A percentile compares a stretch with the other conserved stretches of the same genome.
These are phyloP conservation scores for Oryza meridionalis DNA, from an alignment of 176 grass and related monocot species.

Conservation along the genomic window DNA sequence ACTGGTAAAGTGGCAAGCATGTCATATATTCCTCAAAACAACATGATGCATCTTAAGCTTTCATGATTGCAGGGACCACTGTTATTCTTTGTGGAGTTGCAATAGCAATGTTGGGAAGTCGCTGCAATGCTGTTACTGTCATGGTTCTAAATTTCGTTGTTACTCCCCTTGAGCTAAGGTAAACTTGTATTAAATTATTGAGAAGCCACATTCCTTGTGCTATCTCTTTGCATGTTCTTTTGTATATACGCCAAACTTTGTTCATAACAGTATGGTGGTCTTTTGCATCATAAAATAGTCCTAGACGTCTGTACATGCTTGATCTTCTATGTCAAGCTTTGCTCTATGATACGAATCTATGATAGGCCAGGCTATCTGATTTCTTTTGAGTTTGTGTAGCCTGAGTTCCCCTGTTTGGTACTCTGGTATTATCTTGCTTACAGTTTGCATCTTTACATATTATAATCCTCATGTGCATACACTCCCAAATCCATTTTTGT, in stretches of 20 bases:
- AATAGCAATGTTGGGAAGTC: constrained; percentile 65
- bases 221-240: not conserved
- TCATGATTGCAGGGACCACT: constrained; percentile 69
- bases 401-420: not conserved
- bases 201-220: not conserved
- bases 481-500: not conserved
- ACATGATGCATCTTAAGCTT: constrained; percentile 21
- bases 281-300: not conserved
- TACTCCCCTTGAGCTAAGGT: constrained; percentile 96
- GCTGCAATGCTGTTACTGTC: constrained; percentile 75
- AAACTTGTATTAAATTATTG: not conserved
- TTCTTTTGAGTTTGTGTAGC: not conserved
- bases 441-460: not conserved
- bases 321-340: not conserved
- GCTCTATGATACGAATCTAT: not conserved
- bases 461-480: not conserved
- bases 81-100: constrained; percentile 86
- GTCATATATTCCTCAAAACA: constrained; percentile 11
- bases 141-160: constrained; percentile 84
- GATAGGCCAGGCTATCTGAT: not conserved
- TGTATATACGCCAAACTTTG: not conserved
- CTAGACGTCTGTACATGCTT: not conserved
- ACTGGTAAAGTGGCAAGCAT: not conserved
- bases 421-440: not conserved
- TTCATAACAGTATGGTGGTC: not conserved